Conservation (phyloP, 371 early-diverging fungal genomes). For the Amoeboaphelidium protococcarum region DNA sequence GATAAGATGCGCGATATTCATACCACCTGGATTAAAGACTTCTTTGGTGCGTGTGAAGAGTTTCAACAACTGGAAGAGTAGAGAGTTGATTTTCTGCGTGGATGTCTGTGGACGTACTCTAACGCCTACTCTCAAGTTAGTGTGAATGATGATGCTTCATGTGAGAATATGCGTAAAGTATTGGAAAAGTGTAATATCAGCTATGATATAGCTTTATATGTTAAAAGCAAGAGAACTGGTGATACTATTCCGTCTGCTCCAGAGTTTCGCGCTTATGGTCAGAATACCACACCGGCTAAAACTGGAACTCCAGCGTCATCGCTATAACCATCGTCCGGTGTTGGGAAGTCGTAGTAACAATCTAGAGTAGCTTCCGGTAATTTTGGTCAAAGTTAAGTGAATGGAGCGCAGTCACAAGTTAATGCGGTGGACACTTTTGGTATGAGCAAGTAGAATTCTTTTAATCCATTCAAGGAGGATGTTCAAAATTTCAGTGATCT, state of each 20-base stretch:
- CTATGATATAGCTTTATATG: conserved; percentile 35
- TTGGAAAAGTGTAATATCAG: conserved; percentile 38
- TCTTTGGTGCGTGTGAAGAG: conserved; percentile 31
- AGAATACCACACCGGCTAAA: too few species aligned
- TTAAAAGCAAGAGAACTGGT: conserved; percentile 44
- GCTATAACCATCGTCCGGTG: too few species aligned
- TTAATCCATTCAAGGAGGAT: too few species aligned
- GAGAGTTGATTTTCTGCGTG: conserved; percentile 52
- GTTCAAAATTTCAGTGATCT: too few species aligned
- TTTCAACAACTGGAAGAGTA: conserved; percentile 71
- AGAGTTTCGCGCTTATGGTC: too few species aligned
- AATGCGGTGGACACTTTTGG: too few species aligned
- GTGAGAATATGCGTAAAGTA: conserved; percentile 35
- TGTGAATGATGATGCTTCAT: conserved; percentile 65
- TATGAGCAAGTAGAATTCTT: too few species aligned
- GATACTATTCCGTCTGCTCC: conserved; percentile 12
- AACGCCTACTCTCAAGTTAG: conserved; percentile 54
- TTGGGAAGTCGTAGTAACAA: too few species aligned
- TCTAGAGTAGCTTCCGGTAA: too few species aligned
- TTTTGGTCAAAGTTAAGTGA: too few species aligned
- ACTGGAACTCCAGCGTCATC: too few species aligned
- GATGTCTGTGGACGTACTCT: conserved; percentile 48
- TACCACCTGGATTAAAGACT: conserved; percentile 35
- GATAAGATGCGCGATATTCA: conserved; percentile 32
- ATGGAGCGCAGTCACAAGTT: too few species aligned